A percentile compares a stretch with the other conserved stretches of the same genome.
Conservation (phyloP, 306 rosid genomes). For the Begonia loranthoides region DNA sequence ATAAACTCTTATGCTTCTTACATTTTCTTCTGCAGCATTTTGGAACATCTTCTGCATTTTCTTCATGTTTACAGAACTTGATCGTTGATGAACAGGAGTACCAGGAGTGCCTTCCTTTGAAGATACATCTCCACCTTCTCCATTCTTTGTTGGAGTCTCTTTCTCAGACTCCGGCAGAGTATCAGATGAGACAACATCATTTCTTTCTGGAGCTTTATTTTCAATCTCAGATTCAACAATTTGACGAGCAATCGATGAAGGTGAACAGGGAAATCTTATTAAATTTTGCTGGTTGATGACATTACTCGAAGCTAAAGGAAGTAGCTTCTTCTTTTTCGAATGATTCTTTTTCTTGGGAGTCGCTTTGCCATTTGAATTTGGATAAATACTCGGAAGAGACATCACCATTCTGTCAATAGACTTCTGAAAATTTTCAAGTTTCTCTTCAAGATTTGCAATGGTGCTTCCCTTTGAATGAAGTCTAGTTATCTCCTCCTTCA, state of each 20-base stretch:
- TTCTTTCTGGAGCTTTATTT: constrained; percentile 62
- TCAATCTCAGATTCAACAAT: constrained; percentile 58
- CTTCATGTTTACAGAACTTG: constrained; percentile 97
- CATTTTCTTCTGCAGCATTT: constrained; percentile 99
- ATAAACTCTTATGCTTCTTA: constrained; percentile 87
- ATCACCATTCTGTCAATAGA: constrained; percentile 95
- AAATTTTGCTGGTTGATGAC: constrained; percentile 48
- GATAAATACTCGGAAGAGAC: constrained; percentile 82
- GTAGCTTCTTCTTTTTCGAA: constrained; percentile 39
- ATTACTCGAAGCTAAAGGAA: constrained; percentile 73
- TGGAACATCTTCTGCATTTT: constrained; percentile 99
- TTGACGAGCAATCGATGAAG: constrained; percentile 64
- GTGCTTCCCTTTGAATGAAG: constrained; percentile 99
- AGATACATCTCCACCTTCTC: constrained; percentile 62
- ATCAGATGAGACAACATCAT: constrained; percentile 28
- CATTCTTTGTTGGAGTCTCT: constrained; percentile 84
- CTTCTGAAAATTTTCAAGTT: constrained; percentile 94
- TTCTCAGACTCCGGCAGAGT: constrained; percentile 54
- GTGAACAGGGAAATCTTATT: constrained; percentile 86
- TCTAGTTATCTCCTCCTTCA: constrained; percentile 90
- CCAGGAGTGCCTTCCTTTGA: constrained; percentile 77
- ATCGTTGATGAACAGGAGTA: constrained; percentile 31
- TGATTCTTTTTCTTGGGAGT: constrained; percentile 54
- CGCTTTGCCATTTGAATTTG: constrained; percentile 35
- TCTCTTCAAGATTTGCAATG: constrained; percentile 91